Percentiles rank a stretch among this genome's conserved stretches.
Evolutionary conservation across 352 stramenopile genomes (phyloP).

Genomic region (Phytophthora pistaciae): DNA sequence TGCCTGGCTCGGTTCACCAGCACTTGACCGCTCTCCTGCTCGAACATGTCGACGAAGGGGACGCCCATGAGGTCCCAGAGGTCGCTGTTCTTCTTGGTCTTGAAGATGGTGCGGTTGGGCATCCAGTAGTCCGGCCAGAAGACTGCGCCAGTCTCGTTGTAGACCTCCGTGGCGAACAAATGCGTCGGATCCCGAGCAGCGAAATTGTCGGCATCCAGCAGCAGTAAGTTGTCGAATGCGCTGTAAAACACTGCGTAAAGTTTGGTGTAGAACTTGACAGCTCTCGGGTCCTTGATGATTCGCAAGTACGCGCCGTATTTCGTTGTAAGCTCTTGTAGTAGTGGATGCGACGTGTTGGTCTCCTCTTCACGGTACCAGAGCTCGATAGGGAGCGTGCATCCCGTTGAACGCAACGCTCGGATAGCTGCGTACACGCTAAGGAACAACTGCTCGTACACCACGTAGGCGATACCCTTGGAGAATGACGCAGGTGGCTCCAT

Average conservation of each 20-base stretch:
- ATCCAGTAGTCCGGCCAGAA: conserved; percentile 89
- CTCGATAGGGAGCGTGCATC: conserved; percentile 71
- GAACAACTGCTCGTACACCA: conserved; percentile 64
- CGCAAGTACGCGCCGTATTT: conserved; percentile 70
- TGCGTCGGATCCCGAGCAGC: conserved; percentile 67
- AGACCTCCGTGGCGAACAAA: conserved; percentile 63
- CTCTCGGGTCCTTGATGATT: conserved; percentile 60
- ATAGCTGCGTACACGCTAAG: conserved; percentile 64
- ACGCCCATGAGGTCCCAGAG: conserved; percentile 76
- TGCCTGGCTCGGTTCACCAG: conserved; percentile 67
- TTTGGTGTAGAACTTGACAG: conserved; percentile 76
- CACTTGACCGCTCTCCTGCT: conserved; percentile 84
- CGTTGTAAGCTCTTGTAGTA: conserved; percentile 50
- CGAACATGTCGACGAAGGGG: conserved; percentile 73
- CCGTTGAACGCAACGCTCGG: conserved; percentile 46
- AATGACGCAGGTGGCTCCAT: conserved; percentile 24
- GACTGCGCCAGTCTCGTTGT: conserved; percentile 59
- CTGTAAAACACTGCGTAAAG: conserved; percentile 79
- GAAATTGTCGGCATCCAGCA: conserved; percentile 84
- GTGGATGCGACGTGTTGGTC: conserved; percentile 54
- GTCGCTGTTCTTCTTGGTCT: conserved; percentile 65
- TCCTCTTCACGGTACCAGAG: conserved; percentile 70
- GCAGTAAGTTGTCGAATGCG: conserved; percentile 72
- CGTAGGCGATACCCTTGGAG: conserved; percentile 55
- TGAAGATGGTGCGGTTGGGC: conserved; percentile 76